Evolutionary conservation across 192 early-diverging fungal genomes (phyloP).

Genomic region (Podila horticola): DNA sequence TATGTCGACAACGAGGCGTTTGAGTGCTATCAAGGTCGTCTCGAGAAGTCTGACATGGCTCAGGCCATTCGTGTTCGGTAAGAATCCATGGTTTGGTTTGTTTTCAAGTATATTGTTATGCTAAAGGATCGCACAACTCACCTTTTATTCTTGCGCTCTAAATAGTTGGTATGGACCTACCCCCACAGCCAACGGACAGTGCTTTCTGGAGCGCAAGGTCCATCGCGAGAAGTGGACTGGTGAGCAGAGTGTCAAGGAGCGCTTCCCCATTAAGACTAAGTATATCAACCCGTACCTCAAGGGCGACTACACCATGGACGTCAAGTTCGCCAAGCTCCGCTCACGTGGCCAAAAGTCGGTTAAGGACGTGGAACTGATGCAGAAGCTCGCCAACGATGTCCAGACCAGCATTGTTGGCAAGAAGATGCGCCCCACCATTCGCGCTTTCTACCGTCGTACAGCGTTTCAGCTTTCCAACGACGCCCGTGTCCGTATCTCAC

Average conservation of each 20-base stretch:
- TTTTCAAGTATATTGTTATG: background rate
- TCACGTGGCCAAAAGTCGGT: conserved; percentile 76
- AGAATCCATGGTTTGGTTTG: background rate
- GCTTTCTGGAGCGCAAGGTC: conserved; percentile 80
- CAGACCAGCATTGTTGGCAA: conserved; percentile 72
- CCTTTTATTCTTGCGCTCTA: background rate
- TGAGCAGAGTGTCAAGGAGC: conserved; percentile 91
- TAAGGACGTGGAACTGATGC: conserved; percentile 83
- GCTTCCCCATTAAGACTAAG: conserved; percentile 95
- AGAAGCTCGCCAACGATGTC: conserved; percentile 79
- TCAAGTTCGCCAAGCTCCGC: conserved; percentile 82
- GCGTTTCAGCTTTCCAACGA: conserved; percentile 98
- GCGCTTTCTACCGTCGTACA: conserved; percentile 97
- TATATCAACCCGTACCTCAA: conserved; percentile 86
- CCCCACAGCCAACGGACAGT: conserved; percentile 68
- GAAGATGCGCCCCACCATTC: conserved; percentile 73
- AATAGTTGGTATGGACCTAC: conserved; percentile 88
- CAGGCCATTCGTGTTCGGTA: conserved; percentile 89
- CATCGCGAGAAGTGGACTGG: conserved; percentile 52
- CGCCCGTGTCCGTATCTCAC: conserved; percentile 90
- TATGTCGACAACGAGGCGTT: conserved; percentile 94
- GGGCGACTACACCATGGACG: conserved; percentile 79
- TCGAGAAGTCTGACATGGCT: conserved; percentile 89
- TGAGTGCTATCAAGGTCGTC: conserved; percentile 88
- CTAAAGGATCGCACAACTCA: background rate